Evolutionary conservation across 2,329 filamentous ascomycete species (phyloP).

Genomic region (Microsporum audouinii): DNA sequence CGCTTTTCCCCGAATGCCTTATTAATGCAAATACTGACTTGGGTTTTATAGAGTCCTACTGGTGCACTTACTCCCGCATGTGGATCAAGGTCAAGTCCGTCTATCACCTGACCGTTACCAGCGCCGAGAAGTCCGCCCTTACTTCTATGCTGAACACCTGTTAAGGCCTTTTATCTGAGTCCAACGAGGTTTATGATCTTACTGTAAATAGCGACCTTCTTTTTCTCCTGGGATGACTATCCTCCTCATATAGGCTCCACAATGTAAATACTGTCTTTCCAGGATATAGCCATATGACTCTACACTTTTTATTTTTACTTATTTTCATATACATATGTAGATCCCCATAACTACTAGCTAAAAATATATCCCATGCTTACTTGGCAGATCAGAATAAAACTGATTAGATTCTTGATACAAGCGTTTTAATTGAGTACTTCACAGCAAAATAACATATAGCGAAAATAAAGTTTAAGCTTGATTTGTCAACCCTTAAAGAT

Average conservation of each 20-base stretch:
- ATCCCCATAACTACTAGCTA: not conserved
- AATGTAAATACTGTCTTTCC: not conserved
- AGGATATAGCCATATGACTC: not conserved
- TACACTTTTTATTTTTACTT: not conserved
- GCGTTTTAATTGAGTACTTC: too few species aligned
- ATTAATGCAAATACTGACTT: not conserved
- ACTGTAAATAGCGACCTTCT: not conserved
- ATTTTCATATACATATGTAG: not conserved
- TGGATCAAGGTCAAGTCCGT: slow-evolving; percentile 70
- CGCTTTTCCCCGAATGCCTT: not conserved
- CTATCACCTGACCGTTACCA: slow-evolving; percentile 57
- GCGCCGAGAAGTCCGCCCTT: slow-evolving; percentile 59
- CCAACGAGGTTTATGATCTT: not conserved
- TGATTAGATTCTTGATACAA: not conserved
- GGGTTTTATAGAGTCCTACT: slow-evolving; percentile 42
- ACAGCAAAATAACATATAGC: too few species aligned
- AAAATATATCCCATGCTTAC: not conserved
- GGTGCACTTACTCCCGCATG: slow-evolving; percentile 66
- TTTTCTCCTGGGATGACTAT: not conserved
- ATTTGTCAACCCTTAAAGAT: too few species aligned
- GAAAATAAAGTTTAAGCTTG: too few species aligned
- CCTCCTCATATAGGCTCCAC: not conserved
- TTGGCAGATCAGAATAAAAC: not conserved
- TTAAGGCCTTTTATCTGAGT: not conserved
- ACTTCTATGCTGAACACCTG: slow-evolving; percentile 44